Evolutionary conservation across 257 asterid species (phyloP).

Genomic region (Solanum pimpinellifolium): DNA sequence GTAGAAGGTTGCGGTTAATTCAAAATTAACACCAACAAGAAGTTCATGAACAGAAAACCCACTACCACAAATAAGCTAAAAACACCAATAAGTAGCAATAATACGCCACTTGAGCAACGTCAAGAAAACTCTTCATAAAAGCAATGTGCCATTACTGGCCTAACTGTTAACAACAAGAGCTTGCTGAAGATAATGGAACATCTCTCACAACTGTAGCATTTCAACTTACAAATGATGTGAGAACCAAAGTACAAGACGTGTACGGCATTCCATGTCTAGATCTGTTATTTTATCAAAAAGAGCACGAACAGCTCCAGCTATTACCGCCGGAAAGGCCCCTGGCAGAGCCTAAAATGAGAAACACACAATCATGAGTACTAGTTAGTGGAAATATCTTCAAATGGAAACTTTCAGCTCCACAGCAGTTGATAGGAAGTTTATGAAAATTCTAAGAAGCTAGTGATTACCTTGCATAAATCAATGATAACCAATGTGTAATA

Average conservation of each 20-base stretch:
- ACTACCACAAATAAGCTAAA: not conserved
- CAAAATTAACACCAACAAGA: not conserved
- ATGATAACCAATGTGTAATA: constrained; percentile 94
- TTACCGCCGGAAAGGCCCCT: constrained; percentile 98
- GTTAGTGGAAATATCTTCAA: not conserved
- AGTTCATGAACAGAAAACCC: not conserved
- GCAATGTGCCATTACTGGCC: not conserved
- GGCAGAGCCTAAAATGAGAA: constrained; percentile 77
- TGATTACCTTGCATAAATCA: constrained; percentile 88
- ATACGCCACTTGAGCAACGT: not conserved
- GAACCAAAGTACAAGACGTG: constrained; percentile 96
- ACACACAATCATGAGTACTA: not conserved
- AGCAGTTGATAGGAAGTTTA: not conserved
- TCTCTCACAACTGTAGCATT: not conserved
- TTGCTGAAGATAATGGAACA: not conserved
- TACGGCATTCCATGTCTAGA: constrained; percentile 93
- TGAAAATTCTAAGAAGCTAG: not conserved
- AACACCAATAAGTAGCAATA: not conserved
- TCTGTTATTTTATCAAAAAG: constrained; percentile 89
- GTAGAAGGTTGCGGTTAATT: not conserved
- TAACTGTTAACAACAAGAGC: not conserved
- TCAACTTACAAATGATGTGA: constrained; percentile 91
- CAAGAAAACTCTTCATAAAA: not conserved
- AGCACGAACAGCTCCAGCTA: constrained; percentile 97
- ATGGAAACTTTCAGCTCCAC: not conserved